Evolutionary conservation across 2,329 filamentous ascomycete species (phyloP), one percentile per base, ranked within the genome.

Genomic region (Verticillium klebahnii): DNA sequence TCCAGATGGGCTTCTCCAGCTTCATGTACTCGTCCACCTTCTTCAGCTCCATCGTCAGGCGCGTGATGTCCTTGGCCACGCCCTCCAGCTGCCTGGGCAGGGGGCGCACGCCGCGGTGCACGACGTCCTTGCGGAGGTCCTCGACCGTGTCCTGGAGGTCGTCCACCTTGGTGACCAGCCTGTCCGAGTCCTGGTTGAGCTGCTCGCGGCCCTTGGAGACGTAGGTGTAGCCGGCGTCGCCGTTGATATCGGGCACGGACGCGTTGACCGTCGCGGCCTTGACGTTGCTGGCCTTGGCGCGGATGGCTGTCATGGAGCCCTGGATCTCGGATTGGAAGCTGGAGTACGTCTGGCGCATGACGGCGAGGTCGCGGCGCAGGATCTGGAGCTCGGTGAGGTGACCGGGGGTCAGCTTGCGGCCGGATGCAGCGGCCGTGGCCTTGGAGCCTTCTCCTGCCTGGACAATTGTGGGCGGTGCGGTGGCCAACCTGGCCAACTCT

Each of bases 81-180:
- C 81, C 81, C 76, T 98, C 95, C 56, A 99, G 86, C 78, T 97
- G 93, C 63, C 93, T 87, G 6, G 94, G 93, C 39, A 96, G 80
- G 9, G 95, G 95, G 39, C 95, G 89, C 56, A 99, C 95, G 62
- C 95, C 95, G 63, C 95, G 91, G 62, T 88, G 84, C 56, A 99
- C 95, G 56, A 99, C 95, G 71, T 99, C 95, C 78, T 99, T 98
- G 64, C 95, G 92, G 54, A 99, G 84, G 72, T 99, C 95, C 75
- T 99, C 95, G 23, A 99, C 92, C 60, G 95, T 82, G 74, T 99
- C 95, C 77, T 98, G 95, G n/a, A 99, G 84, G 71, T 98, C 94
- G 72, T 99, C 95, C 12, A 99, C 95, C 71, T 92, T 90, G 68
- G 87, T 89, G 67, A 99, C 93, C 61, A 99, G 88, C 65, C 88